Evolutionary conservation across 805 yeast genomes (phyloP), one percentile per base, ranked within the genome.

Genomic region (Kluyveromyces dobzhanskii): DNA sequence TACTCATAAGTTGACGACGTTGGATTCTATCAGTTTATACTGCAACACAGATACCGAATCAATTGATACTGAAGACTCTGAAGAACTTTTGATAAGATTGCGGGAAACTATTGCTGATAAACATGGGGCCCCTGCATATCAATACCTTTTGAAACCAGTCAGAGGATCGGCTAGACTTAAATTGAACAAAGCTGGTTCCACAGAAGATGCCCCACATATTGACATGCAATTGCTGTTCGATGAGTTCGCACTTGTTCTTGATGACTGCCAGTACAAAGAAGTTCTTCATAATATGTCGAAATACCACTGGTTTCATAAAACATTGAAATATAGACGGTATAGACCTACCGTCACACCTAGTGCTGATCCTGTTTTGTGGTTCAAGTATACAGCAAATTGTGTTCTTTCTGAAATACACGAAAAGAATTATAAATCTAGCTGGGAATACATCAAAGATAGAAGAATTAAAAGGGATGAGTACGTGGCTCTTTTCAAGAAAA

Each of bases 231-330:
- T 92, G 38, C 74, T 79, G 45, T 92, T 88, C 58, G 88, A 88
- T 38, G 94, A 92, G 53, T 80, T 94, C 50, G 83, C 94, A n/a
- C 65, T 94, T 11, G 85, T 81, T 40, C 66, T 92, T 41, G 92
- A 90, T 56, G 78, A 90, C 40, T 73, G 74, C 37, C 97, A 90
- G 57, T 92, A 92, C 57, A 70, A 82, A 30, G 92, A 85, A 53
- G 69, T 85, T 1, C 65, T 94, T 26, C 76, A 84, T 70, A 79
- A 94, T 1, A 77, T 88, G 5, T 84, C 95, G 2, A 78, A 80
- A 44, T 76, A 85, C 54, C 86, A 84, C 45, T 76, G 90, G 75
- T 83, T 76, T 50, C 67, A 75, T 48, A 79, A 78, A 45, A 84
- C 95, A 0, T 77, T 78, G 45, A 83, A 78, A 54, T 88, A 80